Evolutionary conservation across 2,329 filamentous ascomycete species (phyloP), one percentile per base, ranked within the genome.

Genomic region (Pestalotiopsis fici): DNA sequence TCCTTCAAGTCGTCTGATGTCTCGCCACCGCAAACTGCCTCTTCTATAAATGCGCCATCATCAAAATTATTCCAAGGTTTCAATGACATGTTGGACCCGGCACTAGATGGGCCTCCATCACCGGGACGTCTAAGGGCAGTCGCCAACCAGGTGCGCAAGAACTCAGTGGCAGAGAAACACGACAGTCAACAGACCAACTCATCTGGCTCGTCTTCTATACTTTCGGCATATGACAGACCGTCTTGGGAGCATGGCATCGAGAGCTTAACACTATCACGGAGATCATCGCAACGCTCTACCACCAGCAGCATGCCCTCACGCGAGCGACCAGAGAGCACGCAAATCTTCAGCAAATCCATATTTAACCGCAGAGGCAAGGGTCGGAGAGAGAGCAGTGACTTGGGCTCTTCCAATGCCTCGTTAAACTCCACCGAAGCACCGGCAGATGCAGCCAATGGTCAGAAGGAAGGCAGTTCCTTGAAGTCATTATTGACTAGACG

Each of bases 61-160:
- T 62, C 59, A 68, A 39, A 63, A 62, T 27, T 60, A 71, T 54
- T 62, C 39, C 59, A 67, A 21, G 59, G 65, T 66, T 66, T 81
- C 60, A 74, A 79, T 68, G 83, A 86, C 67, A 80, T 87, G 65
- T 77, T 90, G 67, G 87, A 85, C 67, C 87, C 88, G 61, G 84
- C 88, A 69, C 78, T 90, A 66, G 87, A 90, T 71, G 86, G 86
- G 21, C 88, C 88, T 54, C 69, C 83, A 89, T 71, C 85, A 88
- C 71, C 86, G 86, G 67, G 71, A 66, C 70, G 64, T 50, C 64
- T 70, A 15, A 59, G 67, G 50, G 65, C 64, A 25, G 28, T 64
- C 15, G 43, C 39, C 31, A 85, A 86, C 75, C 86, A 89, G 77
- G 85, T 88, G 83, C 88, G 85, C 76, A 82, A 83, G 73, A 81